Evolutionary conservation across 352 stramenopile species (phyloP), one percentile per base, ranked within the genome.

Genomic region (Lagenidium giganteum): DNA sequence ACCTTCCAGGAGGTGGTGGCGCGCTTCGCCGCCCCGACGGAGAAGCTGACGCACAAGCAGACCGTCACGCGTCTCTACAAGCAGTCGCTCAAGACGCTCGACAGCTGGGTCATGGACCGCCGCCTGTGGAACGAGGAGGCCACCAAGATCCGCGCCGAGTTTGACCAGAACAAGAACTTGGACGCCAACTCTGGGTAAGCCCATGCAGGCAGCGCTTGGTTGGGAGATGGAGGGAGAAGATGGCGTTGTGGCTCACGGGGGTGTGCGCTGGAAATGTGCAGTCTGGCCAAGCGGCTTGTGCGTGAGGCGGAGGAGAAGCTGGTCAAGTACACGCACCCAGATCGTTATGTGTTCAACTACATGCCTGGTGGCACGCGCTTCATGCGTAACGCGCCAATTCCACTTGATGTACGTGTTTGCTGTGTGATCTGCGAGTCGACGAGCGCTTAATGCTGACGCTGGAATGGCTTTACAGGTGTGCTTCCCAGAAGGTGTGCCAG

Each of bases 281-380:
- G 79, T 27, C 63, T 83, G 13, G 69, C 76, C 14, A 88, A 90
- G 65, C 73, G 80, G n/a, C 54, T 93, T 36, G 67, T 96, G 49
- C 64, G 95, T 44, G 91, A 97, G 53, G 95, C 79, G 33, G 69
- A 98, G 60, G 83, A 95, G 40, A 89, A 98, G 70, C 55, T 98
- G 33, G 86, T 85, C 44, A 66, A 95, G 47, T 95, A 95, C 69
- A 96, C 83, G 52, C 96, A 99, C 67, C 96, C 96, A 28, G 96
- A 99, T 75, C 87, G 77, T 37, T 99, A 99, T 70, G 91, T 97
- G 42, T 87, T 95, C 53, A 91, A 97, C 53, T 97, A 96, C 80
- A 99, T 99, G 96, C 97, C 97, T 8, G 96, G 96, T 33, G 97
- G 97, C 43, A 94, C 89, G 51, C 92, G 97, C 42, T 99, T 98